Evolutionary conservation across 371 early-diverging fungal genomes (phyloP).

Genomic region (Mortierella polycephala): DNA sequence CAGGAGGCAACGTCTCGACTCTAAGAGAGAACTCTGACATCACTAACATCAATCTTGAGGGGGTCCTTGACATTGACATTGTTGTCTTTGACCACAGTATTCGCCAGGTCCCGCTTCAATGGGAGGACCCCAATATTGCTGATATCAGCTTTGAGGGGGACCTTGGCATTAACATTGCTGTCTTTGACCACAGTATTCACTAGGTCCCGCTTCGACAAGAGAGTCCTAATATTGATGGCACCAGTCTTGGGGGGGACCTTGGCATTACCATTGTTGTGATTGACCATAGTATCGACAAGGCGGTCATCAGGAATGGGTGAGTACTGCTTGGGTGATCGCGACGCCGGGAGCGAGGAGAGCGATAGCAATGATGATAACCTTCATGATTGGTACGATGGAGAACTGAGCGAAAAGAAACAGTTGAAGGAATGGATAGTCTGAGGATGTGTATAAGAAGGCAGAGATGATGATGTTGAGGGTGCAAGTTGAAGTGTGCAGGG

Average conservation of each 20-base stretch:
- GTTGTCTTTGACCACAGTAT: not conserved
- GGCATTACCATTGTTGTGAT: not conserved
- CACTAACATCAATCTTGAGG: not conserved
- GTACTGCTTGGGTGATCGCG: constrained; percentile 12
- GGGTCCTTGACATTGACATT: not conserved
- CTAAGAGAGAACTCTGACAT: not conserved
- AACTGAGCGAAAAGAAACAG: too few species aligned
- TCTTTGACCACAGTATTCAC: not conserved
- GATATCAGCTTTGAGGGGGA: not conserved
- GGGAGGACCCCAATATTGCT: not conserved
- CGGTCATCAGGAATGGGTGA: constrained; percentile 2
- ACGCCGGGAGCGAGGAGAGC: constrained; percentile 12
- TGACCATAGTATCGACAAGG: not conserved
- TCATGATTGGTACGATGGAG: too few species aligned
- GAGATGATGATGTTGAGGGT: too few species aligned
- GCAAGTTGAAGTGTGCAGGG: too few species aligned
- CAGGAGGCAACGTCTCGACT: not conserved
- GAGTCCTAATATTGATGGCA: not conserved
- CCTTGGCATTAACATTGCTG: not conserved
- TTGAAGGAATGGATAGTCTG: too few species aligned
- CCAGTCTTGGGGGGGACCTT: not conserved
- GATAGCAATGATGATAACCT: constrained; percentile 19
- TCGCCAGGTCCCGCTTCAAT: not conserved
- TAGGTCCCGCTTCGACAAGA: not conserved
- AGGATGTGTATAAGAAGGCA: too few species aligned